phyloP scores from a whole-genome alignment of 768 basidiomycete species.

The Royoungia palumana region DNA sequence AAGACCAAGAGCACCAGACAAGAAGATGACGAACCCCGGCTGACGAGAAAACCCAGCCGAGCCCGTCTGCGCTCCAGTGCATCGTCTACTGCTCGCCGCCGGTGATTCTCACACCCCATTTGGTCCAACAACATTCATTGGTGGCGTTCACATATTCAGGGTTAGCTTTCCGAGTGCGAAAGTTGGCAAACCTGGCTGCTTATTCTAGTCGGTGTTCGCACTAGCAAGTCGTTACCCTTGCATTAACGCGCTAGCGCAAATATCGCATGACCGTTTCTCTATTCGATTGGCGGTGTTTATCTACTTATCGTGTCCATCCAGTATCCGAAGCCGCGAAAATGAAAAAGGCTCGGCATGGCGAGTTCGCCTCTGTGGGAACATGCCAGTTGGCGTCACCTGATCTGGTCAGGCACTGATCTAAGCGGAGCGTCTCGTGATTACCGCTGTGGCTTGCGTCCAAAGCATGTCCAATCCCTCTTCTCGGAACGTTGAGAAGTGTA shows the following conservation, averaged over 20 bases:
- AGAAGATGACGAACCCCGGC: constrained; percentile 24
- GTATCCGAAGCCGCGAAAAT: constrained; percentile 20
- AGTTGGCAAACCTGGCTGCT: background rate
- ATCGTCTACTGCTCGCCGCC: constrained; percentile 25
- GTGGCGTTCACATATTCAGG: constrained; percentile 18
- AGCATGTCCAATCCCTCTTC: constrained; percentile 23
- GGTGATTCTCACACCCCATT: constrained; percentile 16
- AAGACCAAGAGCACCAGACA: constrained; percentile 21
- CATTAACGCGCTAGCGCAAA: constrained; percentile 1
- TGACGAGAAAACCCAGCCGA: constrained; percentile 28
- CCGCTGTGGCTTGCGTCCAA: constrained; percentile 23
- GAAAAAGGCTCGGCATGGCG: constrained; percentile 19
- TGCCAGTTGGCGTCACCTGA: constrained; percentile 21
- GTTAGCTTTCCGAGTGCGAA: constrained; percentile 12
- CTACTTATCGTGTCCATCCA: constrained; percentile 16
- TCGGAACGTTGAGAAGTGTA: constrained; percentile 8
- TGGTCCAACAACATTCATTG: constrained; percentile 1
- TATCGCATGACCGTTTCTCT: constrained; percentile 4
- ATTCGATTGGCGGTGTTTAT: constrained; percentile 9
- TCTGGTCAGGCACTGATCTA: constrained; percentile 29
- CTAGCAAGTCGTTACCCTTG: background rate
- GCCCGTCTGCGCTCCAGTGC: constrained; percentile 21
- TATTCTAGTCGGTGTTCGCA: background rate
- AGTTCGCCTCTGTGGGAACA: constrained; percentile 17
- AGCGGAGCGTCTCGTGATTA: constrained; percentile 23